Conservation (phyloP, 1,139 yeast genomes). For the Schwanniomyces etchellsii region DNA sequence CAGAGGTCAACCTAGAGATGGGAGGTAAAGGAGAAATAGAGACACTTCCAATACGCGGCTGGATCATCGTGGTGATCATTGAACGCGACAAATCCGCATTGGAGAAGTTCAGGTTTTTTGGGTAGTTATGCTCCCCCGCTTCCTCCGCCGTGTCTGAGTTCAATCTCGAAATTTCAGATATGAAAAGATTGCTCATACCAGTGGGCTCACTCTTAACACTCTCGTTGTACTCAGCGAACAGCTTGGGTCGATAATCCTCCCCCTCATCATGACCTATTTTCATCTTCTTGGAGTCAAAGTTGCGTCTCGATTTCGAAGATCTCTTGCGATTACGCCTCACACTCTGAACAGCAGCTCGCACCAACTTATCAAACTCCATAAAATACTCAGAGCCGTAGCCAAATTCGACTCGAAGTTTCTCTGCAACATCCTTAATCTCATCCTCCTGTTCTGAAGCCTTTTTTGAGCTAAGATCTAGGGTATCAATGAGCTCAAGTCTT, state of each 20-base stretch:
- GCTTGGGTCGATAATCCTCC: background rate
- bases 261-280: constrained; percentile 3
- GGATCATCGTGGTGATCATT: constrained; percentile 34
- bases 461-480: constrained; percentile 64
- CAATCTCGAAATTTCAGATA: constrained; percentile 32
- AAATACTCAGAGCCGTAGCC: constrained; percentile 54
- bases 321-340: constrained; percentile 43
- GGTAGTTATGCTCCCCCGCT: constrained; percentile 27
- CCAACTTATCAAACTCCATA: constrained; percentile 80
- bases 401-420: constrained; percentile 68
- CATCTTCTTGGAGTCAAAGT: constrained; percentile 3
- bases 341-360: constrained; percentile 84
- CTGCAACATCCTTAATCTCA: constrained; percentile 72
- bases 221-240: background rate
- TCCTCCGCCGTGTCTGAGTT: constrained; percentile 33
- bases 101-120: constrained; percentile 23
- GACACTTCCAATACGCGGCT: constrained; percentile 20
- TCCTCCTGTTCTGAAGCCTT: constrained; percentile 93
- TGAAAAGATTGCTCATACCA: constrained; percentile 12
- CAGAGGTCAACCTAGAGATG: constrained; percentile 1
- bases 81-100: constrained; percentile 31
- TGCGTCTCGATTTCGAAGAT: constrained; percentile 25
- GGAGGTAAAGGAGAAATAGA: constrained; percentile 4
- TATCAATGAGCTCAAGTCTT: constrained; percentile 80
- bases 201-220: background rate